Percentiles rank a stretch among this genome's conserved stretches.
Evolutionary conservation across 2,329 filamentous ascomycete species (phyloP).

Genomic region (Colletotrichum destructivum): DNA sequence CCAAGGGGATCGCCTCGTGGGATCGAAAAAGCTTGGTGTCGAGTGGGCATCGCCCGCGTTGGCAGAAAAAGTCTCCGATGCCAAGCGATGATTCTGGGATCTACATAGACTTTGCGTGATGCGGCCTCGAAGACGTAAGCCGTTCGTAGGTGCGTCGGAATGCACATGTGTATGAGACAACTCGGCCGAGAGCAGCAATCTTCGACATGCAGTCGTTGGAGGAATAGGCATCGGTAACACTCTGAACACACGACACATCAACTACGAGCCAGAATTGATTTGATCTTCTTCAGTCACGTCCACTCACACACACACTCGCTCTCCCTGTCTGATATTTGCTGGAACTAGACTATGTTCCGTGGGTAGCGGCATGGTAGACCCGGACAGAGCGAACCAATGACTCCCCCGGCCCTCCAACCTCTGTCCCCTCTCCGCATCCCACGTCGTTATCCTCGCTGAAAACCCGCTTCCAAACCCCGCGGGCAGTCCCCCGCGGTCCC

Average conservation of each 20-base stretch:
- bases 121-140: background rate
- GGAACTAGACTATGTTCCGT: conserved; percentile 5
- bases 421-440: conserved; percentile 9
- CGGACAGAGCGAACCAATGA: conserved; percentile 30
- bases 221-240: background rate
- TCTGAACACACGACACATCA: background rate
- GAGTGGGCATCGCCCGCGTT: background rate
- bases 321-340: background rate
- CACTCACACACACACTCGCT: background rate
- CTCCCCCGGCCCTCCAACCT: background rate
- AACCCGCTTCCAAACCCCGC: background rate
- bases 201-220: background rate
- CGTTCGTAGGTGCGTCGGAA: background rate
- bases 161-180: background rate
- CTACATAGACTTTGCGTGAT: background rate
- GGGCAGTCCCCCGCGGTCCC: background rate
- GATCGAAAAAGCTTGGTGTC: background rate
- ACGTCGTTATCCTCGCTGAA: conserved; percentile 40
- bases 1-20: background rate
- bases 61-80: background rate
- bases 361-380: conserved; percentile 15
- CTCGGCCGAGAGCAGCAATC: background rate
- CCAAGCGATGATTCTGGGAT: background rate
- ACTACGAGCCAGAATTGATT: background rate
- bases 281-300: background rate